Evolutionary conservation across 495 filamentous ascomycete genomes (phyloP).

Genomic region (Annulohypoxylon stygium): DNA sequence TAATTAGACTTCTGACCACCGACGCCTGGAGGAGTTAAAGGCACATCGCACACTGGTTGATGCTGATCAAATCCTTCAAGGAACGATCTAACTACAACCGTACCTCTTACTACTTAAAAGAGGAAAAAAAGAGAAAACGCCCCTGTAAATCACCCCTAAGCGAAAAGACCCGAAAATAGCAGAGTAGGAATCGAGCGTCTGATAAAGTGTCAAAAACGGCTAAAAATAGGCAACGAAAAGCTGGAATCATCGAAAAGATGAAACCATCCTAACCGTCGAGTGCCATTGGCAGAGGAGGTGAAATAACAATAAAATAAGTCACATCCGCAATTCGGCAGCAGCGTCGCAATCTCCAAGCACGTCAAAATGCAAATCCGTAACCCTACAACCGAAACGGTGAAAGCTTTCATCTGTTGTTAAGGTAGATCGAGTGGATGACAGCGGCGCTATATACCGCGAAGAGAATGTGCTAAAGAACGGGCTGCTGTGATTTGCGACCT

Average conservation of each 20-base stretch:
- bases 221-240: not conserved
- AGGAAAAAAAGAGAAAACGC: not conserved
- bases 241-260: not conserved
- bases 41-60: not conserved
- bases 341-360: not conserved
- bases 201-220: not conserved
- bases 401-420: not conserved
- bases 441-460: constrained; percentile 1
- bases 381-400: not conserved
- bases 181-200: not conserved
- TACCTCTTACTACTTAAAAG: not conserved
- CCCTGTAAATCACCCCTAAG: constrained; percentile 4
- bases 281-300: not conserved
- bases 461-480: not conserved
- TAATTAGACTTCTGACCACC: constrained; percentile 15
- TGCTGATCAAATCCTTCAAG: constrained; percentile 3
- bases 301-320: not conserved
- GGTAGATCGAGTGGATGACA: not conserved
- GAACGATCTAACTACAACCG: not conserved
- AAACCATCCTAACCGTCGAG: not conserved
- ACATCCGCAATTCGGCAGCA: not conserved
- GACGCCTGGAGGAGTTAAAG: not conserved
- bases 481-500: not conserved
- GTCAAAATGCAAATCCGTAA: not conserved
- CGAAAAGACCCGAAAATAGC: not conserved